Evolutionary conservation across 768 basidiomycete species (phyloP), one percentile per base, ranked within the genome.

Genomic region (Leccinum broughii): DNA sequence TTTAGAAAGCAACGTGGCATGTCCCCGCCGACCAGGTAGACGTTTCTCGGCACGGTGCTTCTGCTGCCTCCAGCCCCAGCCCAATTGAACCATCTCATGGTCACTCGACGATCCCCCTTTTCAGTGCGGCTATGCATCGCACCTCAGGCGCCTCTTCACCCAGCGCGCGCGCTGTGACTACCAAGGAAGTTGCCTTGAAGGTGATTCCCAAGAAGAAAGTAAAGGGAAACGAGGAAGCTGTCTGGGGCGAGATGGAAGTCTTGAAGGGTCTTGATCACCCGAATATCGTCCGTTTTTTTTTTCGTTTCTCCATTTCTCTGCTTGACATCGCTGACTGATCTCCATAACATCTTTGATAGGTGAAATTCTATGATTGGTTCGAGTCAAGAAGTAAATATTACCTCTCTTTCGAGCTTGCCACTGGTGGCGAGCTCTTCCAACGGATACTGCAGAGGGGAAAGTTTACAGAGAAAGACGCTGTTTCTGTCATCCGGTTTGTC

Each of bases 281-380:
- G 0, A 95, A 98, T 68, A 92, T 98, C 64, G 95, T 95, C 58
- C 67, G 85, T 79, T 49, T 34, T 9, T 49, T 34, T 9, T 35
- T 6, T 2, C 6, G 4, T 49, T 14, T 22, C 54, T 51, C 3
- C 3, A 4, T 53, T n/a, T 41, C 11, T 58, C 37, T 4, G 9
- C 15, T 44, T 46, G 20, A 17, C 50, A 10, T 28, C 14, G 22
- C 34, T 14, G 2, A 50, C 46, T 51, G 51, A 58, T 61, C 13
- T 49, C 1, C 51, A n/a, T 24, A 3, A 17, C 9, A 22, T 41
- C 39, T 4, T 34, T 28, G 48, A n/a, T 32, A 94, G 93, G 93
- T 97, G 58, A 96, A 95, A 71, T 94, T 97, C 69, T 95, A 89
- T 73, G 95, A 97, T 72, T 93, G 90, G 87, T 98, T 98, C 72